Conservation (phyloP, 2,329 filamentous ascomycete genomes). For the Chrysoporthe cubensis region DNA sequence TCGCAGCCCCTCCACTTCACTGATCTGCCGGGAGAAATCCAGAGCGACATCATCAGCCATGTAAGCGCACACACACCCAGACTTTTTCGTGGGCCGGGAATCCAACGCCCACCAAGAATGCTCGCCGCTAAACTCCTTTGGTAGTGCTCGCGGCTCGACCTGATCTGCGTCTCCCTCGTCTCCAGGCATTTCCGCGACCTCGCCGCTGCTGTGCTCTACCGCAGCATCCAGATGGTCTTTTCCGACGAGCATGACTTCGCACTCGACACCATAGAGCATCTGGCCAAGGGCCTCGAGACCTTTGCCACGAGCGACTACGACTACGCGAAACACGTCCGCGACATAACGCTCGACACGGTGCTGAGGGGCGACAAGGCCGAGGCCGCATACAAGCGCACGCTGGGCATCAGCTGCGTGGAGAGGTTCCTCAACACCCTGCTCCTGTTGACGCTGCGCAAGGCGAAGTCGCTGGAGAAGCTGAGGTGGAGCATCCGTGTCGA, state of each 20-base stretch:
- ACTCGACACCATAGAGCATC: conserved; percentile 59
- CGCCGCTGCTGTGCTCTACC: conserved; percentile 62
- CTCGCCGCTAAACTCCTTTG: conserved; percentile 21
- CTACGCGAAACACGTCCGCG: conserved; percentile 61
- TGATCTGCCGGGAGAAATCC: conserved; percentile 51
- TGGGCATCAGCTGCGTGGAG: conserved; percentile 59
- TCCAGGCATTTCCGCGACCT: conserved; percentile 61
- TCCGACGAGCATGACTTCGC: conserved; percentile 59
- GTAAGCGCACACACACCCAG: conserved; percentile 38
- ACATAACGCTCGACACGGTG: conserved; percentile 60
- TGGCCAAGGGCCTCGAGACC: conserved; percentile 63
- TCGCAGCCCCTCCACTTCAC: conserved; percentile 41
- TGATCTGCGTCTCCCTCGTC: conserved; percentile 62
- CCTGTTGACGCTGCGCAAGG: conserved; percentile 58
- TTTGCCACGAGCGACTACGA: conserved; percentile 67
- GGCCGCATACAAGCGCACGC: conserved; percentile 56
- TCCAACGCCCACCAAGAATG: neutral
- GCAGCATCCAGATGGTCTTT: conserved; percentile 63
- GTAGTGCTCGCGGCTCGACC: conserved; percentile 56
- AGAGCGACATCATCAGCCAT: conserved; percentile 52
- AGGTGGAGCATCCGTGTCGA: conserved; percentile 69
- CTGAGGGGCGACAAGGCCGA: conserved; percentile 58
- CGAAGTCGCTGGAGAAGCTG: conserved; percentile 59
- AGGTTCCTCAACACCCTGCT: conserved; percentile 68
- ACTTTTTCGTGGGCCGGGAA: neutral